Evolutionary conservation across 306 rosid species (phyloP), one percentile per base, ranked within the genome.

Genomic region (Neltuma alba): DNA sequence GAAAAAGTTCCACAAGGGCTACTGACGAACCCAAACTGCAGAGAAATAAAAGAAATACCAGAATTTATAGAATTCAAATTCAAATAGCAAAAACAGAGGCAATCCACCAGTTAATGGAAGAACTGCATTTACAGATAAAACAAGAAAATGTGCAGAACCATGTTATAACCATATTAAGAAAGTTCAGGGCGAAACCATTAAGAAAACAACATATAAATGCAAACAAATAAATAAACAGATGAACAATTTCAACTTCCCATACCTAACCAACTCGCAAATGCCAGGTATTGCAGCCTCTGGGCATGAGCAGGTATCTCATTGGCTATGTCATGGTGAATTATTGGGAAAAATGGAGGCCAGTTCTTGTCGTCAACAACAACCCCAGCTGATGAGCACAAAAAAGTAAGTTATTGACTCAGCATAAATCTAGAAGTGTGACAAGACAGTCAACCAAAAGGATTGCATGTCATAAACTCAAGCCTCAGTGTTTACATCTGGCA

Each of bases 201-300:
- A 37, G 31, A n/a, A 66, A 66, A 66, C 18, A 66, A 66, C 72
- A 66, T 20, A 37, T 37, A 16, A 63, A 8, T 31, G 41, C 5
- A 20, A 64, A 15, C 54, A 58, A 30, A 33, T 9, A 58, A 23
- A 57, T 31, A 2, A 64, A 64, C 16, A 16, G 3, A 25, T 37
- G 12, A 64, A 64, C 14, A 34, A 1, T 25, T 50, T 41, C 66
- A 81, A 69, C 65, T 67, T 23, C 41, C 31, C 85, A 64, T 90
- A 95, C 99, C 99, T 85, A 96, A 78, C 99, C 99, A 96, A 85
- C 99, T 93, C 40, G 97, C 99, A 82, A 96, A 96, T 77, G 99
- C 99, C 88, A 90, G 82, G 86, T 96, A 96, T 83, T 96, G 99
- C 79, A 96, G 85, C 84, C 79, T 93, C 86, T 96, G 99, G 75